These are phyloP conservation scores for Candida arabinofermentans DNA, from an alignment of 805 yeast genomes.

Conservation along the genomic window DNA sequence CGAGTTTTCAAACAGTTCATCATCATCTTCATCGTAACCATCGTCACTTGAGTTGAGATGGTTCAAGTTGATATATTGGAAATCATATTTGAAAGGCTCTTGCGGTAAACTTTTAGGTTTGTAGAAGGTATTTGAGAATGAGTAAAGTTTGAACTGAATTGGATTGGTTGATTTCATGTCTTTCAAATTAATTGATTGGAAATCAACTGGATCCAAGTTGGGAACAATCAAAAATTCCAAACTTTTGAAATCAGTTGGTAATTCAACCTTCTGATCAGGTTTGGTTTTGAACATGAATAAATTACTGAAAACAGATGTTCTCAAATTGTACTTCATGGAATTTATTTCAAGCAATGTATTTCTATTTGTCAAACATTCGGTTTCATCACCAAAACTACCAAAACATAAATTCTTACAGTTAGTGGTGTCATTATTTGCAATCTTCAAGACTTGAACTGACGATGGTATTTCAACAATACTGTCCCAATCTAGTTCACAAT, in stretches of 20 bases:
- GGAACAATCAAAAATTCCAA: constrained; percentile 16
- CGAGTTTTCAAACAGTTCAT: background rate
- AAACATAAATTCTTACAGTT: constrained; percentile 16
- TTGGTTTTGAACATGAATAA: constrained; percentile 7
- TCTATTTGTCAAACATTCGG: background rate
- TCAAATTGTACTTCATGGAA: constrained; percentile 11
- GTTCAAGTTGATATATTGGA: constrained; percentile 16
- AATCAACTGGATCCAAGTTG: constrained; percentile 11
- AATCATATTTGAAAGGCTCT: constrained; percentile 2
- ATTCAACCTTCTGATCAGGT: background rate
- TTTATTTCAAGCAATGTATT: constrained; percentile 11
- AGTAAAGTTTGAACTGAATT: constrained; percentile 2
- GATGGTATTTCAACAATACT: constrained; percentile 16
- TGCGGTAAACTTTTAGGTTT: constrained; percentile 14
- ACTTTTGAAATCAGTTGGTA: constrained; percentile 6
- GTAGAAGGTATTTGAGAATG: constrained; percentile 16
- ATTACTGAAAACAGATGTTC: background rate
- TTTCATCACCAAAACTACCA: background rate
- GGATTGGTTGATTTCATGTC: background rate
- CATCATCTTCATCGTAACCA: constrained; percentile 3
- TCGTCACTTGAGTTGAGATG: constrained; percentile 2
- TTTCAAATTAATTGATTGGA: constrained; percentile 5
- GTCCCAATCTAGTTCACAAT: constrained; percentile 20
- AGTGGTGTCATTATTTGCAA: constrained; percentile 15
- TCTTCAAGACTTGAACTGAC: constrained; percentile 11